Evolutionary conservation across 2,329 filamentous ascomycete species (phyloP).

Genomic region (Alternaria brassicae): DNA sequence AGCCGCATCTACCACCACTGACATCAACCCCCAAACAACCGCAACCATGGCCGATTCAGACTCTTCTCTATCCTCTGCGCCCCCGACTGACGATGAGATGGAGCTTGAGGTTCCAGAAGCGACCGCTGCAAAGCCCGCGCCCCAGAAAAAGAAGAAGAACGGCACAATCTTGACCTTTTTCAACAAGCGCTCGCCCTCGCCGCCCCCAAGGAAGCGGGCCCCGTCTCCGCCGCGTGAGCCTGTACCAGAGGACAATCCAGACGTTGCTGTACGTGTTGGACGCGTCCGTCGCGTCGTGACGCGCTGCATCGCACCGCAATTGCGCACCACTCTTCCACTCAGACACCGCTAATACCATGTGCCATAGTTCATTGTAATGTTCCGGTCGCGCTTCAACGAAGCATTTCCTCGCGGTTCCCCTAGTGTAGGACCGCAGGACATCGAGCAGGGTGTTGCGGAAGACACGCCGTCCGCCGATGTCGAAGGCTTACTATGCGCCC

Average conservation of each 20-base stretch:
- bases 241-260: constrained; percentile 85
- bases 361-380: constrained; percentile 93
- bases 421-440: constrained; percentile 93
- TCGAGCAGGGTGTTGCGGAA: constrained; percentile 85
- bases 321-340: constrained; percentile 34
- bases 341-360: constrained; percentile 42
- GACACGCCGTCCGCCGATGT: constrained; percentile 80
- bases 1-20: constrained; percentile 29
- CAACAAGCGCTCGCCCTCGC: constrained; percentile 51
- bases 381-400: constrained; percentile 89
- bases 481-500: constrained; percentile 86
- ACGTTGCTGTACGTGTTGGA: constrained; percentile 80
- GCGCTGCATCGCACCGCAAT: constrained; percentile 30
- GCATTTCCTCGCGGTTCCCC: constrained; percentile 85
- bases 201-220: constrained; percentile 74
- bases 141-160: constrained; percentile 43
- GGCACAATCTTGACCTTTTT: constrained; percentile 48
- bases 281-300: constrained; percentile 50
- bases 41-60: constrained; percentile 63
- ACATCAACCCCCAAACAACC: constrained; percentile 29
- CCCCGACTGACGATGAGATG: constrained; percentile 66
- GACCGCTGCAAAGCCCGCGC: constrained; percentile 33
- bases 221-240: constrained; percentile 91
- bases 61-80: constrained; percentile 64
- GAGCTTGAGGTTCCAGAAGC: constrained; percentile 33